Evolutionary conservation across 2,329 filamentous ascomycete genomes (phyloP).

Genomic region (Fusarium sp.): DNA sequence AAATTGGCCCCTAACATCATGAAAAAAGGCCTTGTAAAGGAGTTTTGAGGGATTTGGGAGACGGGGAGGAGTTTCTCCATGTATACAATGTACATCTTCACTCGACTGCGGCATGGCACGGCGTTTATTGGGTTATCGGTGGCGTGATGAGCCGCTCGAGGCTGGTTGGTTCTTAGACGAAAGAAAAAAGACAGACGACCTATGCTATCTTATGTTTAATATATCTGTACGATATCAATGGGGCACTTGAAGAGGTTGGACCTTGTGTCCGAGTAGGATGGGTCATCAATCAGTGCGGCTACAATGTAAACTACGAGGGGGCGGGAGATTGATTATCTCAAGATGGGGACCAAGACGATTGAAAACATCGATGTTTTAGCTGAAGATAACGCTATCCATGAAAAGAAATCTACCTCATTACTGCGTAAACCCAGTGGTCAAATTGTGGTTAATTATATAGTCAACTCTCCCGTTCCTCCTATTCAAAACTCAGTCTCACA

Average conservation of each 20-base stretch:
- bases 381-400: background rate
- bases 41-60: conserved; percentile 38
- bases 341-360: background rate
- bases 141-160: conserved; percentile 50
- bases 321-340: background rate
- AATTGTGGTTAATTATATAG: background rate
- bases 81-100: conserved; percentile 65
- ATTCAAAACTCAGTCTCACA: too few relatives aligned
- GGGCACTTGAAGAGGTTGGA: background rate
- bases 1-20: conserved; percentile 25
- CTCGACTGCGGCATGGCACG: conserved; percentile 67
- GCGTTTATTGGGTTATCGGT: conserved; percentile 58
- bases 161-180: conserved; percentile 51
- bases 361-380: background rate
- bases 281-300: too few relatives aligned
- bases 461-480: background rate
- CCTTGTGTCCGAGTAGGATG: background rate
- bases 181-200: conserved; percentile 49
- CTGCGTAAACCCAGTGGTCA: background rate
- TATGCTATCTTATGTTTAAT: conserved; percentile 49
- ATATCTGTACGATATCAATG: conserved; percentile 49
- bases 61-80: conserved; percentile 42
- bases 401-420: background rate
- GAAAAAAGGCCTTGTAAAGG: conserved; percentile 17
- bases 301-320: too few relatives aligned